phyloP scores from a whole-genome alignment of 75 land plant genomes.

The Cunninghamia lanceolata region DNA sequence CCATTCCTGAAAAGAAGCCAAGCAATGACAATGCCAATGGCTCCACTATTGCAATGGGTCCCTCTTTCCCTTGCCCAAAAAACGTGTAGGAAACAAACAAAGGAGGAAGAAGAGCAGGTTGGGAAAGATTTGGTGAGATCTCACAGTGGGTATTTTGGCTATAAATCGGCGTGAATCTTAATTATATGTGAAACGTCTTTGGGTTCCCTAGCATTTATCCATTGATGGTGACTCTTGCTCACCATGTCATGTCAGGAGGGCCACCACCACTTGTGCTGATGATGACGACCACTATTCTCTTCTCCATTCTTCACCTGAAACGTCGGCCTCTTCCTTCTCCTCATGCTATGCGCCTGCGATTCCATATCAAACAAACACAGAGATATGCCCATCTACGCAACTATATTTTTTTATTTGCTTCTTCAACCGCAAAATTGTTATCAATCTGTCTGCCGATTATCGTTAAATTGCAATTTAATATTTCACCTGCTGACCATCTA shows the following conservation, averaged over 20 bases:
- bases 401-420: neutral
- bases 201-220: neutral
- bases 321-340: neutral
- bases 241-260: slow-evolving; percentile 2
- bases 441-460: neutral
- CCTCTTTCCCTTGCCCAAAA: neutral
- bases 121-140: neutral
- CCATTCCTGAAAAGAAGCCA: slow-evolving; percentile 8
- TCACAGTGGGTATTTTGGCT: neutral
- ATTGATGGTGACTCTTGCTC: slow-evolving; percentile 7
- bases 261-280: slow-evolving; percentile 1
- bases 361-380: neutral
- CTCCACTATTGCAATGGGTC: neutral
- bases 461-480: no score
- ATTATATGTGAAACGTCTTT: neutral
- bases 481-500: neutral
- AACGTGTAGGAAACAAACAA: slow-evolving; percentile 10
- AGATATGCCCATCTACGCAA: slow-evolving; percentile 1
- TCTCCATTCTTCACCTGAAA: neutral
- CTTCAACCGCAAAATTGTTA: neutral
- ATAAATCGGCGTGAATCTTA: neutral
- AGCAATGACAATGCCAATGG: neutral
- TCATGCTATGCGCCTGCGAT: neutral
- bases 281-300: neutral
- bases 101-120: neutral